phyloP scores from a whole-genome alignment of 2,329 filamentous ascomycete genomes.

The Neoascochyta sp. region DNA sequence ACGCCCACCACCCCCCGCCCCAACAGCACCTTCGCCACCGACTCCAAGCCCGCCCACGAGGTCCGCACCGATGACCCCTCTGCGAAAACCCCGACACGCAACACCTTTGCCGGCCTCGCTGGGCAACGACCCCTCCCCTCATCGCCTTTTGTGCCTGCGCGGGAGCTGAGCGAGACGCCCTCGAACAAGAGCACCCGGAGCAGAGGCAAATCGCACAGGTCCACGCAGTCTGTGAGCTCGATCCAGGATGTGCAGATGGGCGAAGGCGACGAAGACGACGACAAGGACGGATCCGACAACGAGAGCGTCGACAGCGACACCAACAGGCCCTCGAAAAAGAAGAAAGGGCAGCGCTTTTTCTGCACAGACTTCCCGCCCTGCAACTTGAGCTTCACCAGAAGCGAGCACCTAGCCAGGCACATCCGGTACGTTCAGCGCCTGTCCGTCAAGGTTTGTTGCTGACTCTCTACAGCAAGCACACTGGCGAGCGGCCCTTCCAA shows the following conservation, averaged over 20 bases:
- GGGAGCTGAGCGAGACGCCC: slow-evolving; percentile 41
- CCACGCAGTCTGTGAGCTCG: slow-evolving; percentile 58
- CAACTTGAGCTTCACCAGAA: slow-evolving; percentile 89
- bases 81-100: slow-evolving; percentile 62
- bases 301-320: slow-evolving; percentile 54
- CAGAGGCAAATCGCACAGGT: slow-evolving; percentile 58
- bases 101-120: slow-evolving; percentile 47
- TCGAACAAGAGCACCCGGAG: slow-evolving; percentile 41
- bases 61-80: slow-evolving; percentile 38
- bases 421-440: slow-evolving; percentile 64
- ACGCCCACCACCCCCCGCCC: slow-evolving; percentile 56
- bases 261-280: slow-evolving; percentile 67
- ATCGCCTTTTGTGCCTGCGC: slow-evolving; percentile 45
- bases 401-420: slow-evolving; percentile 90
- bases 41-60: slow-evolving; percentile 36
- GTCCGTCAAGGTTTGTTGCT: slow-evolving; percentile 14
- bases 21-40: slow-evolving; percentile 41
- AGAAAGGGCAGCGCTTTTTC: slow-evolving; percentile 93
- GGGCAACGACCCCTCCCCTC: slow-evolving; percentile 47
- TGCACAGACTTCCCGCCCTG: slow-evolving; percentile 94
- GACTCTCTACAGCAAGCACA: slow-evolving; percentile 71
- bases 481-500: slow-evolving; percentile 91
- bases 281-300: slow-evolving; percentile 50
- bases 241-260: slow-evolving; percentile 74
- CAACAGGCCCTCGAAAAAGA: slow-evolving; percentile 82